Percentiles rank a stretch among this genome's conserved stretches.
Conservation (phyloP, 2,329 filamentous ascomycete species). For the Diaporthe vexans region DNA sequence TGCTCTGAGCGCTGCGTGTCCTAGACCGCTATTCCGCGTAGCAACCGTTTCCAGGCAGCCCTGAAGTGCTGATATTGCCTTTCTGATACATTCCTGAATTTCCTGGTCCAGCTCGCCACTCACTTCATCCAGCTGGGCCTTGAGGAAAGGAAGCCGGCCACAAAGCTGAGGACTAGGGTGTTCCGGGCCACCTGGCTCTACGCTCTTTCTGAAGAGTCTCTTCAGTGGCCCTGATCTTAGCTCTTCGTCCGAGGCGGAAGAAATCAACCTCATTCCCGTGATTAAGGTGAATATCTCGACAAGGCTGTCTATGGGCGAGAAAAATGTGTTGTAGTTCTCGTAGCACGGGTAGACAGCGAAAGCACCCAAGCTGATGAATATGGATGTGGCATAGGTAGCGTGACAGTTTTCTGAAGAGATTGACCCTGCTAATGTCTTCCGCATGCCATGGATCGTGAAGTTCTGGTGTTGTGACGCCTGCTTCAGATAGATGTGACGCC, state of each 20-base stretch:
- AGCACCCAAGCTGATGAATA: conserved; percentile 44
- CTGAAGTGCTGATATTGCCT: not conserved
- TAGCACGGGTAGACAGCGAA: conserved; percentile 40
- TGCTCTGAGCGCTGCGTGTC: not conserved
- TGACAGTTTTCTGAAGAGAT: conserved; percentile 40
- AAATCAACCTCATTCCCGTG: conserved; percentile 44
- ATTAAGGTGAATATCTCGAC: conserved; percentile 44
- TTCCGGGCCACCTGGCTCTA: not conserved
- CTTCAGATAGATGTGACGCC: conserved; percentile 40
- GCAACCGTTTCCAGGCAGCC: not conserved
- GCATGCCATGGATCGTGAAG: conserved; percentile 44
- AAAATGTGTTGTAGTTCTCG: not conserved
- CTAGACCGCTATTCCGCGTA: not conserved
- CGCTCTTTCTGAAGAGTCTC: conserved; percentile 40
- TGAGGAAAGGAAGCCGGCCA: not conserved
- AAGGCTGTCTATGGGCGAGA: conserved; percentile 42
- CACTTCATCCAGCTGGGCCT: not conserved
- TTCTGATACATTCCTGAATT: not conserved
- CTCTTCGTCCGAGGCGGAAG: conserved; percentile 40
- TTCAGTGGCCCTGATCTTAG: conserved; percentile 42
- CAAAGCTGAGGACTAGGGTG: not conserved
- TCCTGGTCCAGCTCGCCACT: not conserved
- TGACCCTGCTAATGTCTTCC: conserved; percentile 39
- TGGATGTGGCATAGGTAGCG: conserved; percentile 40
- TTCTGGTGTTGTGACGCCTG: conserved; percentile 45